Evolutionary conservation across 495 filamentous ascomycete genomes (phyloP).

Genomic region (Apodospora peruviana): DNA sequence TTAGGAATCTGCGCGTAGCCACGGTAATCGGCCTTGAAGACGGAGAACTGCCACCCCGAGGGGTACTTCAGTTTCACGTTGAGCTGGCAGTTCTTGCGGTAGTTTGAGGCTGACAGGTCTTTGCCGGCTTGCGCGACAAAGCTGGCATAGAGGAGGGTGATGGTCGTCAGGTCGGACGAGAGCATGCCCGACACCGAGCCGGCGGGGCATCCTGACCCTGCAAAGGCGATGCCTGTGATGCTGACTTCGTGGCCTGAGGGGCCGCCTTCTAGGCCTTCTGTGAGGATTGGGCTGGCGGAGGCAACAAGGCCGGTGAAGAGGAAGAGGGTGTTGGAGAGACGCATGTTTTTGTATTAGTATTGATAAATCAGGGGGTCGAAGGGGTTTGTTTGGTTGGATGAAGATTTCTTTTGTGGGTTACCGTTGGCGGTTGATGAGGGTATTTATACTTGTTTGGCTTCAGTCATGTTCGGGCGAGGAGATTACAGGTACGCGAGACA

Average conservation of each 20-base stretch:
- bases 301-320: background rate
- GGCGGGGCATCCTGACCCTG: slow-evolving; percentile 46
- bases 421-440: background rate
- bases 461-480: background rate
- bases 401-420: too few relatives aligned
- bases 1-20: slow-evolving; percentile 39
- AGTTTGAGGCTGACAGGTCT: slow-evolving; percentile 28
- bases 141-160: slow-evolving; percentile 42
- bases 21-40: slow-evolving; percentile 47
- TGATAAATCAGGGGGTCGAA: background rate
- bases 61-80: slow-evolving; percentile 47
- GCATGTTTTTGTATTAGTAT: background rate
- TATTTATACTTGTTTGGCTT: too few relatives aligned
- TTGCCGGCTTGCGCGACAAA: slow-evolving; percentile 43
- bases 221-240: slow-evolving; percentile 39
- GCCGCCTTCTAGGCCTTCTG: background rate
- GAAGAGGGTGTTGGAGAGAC: background rate
- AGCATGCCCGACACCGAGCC: slow-evolving; percentile 34
- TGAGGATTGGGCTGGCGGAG: background rate
- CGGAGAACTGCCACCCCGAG: slow-evolving; percentile 45
- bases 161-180: slow-evolving; percentile 37
- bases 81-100: slow-evolving; percentile 48
- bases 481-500: background rate
- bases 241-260: slow-evolving; percentile 24
- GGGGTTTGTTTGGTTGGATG: background rate